Base-by-base conservation (phyloP, 2,329 filamentous ascomycete genomes). In the Alternaria tenuissima region DNA sequence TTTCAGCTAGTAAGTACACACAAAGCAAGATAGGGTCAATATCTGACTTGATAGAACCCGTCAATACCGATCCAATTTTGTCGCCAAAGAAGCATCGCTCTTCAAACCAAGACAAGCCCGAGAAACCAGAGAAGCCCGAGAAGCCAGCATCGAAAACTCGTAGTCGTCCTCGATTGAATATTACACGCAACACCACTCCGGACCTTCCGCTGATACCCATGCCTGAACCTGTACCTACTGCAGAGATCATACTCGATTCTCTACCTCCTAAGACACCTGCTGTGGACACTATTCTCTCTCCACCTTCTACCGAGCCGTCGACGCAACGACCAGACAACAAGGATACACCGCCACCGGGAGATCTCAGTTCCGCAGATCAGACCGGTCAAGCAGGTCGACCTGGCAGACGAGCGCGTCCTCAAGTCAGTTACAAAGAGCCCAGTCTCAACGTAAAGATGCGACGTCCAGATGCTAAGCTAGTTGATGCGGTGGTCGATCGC, bases 341-440 rank as follows among this genome's bases (percentile, higher is more conserved):
- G 47, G 79, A 82, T 54, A 83, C 81, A 20, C 81, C 81, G 55
- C 80, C 80, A 11, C 80, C 81, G 1, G 72, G 71, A 14, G 77
- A 82, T 47, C 69, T 82, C 1, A 73, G 61, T 56, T 75, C 74
- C 28, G 65, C 70, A 24, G 77, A 79, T 51, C 72, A 74, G 43
- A 70, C 59, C 16, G 73, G 71, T 22, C 72, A 74, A 38, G 72
- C 70, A 18, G 75, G 69, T 22, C 72, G 82, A 34, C 79, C 81
- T 11, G 81, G 79, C 3, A 76, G 83, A 56, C 77, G 83, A 59
- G 81, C 81, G 14, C 76, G 82, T 24, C 72, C 80, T 18, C 77
- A 80, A 34, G 81, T 84, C 49, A 83, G 80, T 69, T 84, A 84
- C 61, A 81, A 82, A 12, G 82, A 84, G 62, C 83, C 83, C 2